These are phyloP conservation scores for Lichtheimia ornata DNA, from an alignment of 371 early-diverging fungal species.

Conservation along the genomic window DNA sequence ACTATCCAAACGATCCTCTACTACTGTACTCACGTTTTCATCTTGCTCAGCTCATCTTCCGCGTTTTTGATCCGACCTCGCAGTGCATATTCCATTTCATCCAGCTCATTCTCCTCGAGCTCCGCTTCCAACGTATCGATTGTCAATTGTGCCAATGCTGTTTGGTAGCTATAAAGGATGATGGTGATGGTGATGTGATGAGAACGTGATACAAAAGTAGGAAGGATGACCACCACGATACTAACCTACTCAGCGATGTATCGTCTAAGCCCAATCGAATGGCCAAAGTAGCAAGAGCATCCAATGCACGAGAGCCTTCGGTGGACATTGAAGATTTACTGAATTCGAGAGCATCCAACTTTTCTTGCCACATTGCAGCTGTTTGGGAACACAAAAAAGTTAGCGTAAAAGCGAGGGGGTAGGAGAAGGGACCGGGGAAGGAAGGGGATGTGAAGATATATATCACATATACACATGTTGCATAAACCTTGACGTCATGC, in stretches of 20 bases:
- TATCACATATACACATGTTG: background rate
- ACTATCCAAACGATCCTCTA: background rate
- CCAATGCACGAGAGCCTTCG: slow-evolving; percentile 16
- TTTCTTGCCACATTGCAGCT: slow-evolving; percentile 16
- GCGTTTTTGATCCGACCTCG: slow-evolving; percentile 16
- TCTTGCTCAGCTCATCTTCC: slow-evolving; percentile 13
- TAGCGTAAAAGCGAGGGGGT: background rate
- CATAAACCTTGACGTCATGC: slow-evolving; percentile 1
- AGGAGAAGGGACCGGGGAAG: background rate
- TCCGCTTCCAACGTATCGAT: slow-evolving; percentile 17
- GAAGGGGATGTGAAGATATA: background rate
- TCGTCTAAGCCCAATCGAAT: slow-evolving; percentile 16
- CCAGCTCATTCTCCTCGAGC: slow-evolving; percentile 14
- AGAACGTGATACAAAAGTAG: background rate
- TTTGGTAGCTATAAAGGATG: slow-evolving; percentile 11
- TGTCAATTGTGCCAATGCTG: slow-evolving; percentile 18
- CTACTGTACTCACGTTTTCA: slow-evolving; percentile 15
- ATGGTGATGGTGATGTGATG: background rate
- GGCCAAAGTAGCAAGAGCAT: slow-evolving; percentile 13
- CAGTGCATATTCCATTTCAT: slow-evolving; percentile 16
- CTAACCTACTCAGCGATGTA: slow-evolving; percentile 18
- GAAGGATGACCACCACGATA: background rate
- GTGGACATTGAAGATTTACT: slow-evolving; percentile 7
- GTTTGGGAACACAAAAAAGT: background rate
- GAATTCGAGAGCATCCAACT: slow-evolving; percentile 8